phyloP scores from a whole-genome alignment of 1,284 basidiomycete genomes.

The Grifola frondosa region DNA sequence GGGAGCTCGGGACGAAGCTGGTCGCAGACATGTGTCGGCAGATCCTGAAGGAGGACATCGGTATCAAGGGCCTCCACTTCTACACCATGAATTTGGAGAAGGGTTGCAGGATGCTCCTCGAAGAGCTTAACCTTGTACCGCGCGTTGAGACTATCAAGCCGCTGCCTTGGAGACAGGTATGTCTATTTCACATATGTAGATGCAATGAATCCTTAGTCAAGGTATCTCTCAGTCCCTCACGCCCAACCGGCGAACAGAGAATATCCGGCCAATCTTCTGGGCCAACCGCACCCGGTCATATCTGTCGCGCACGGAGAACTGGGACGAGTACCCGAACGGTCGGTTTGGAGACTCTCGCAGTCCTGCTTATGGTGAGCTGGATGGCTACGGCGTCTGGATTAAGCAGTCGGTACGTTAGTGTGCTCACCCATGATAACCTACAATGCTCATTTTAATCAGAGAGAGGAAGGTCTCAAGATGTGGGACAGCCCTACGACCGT shows the following conservation, averaged over 20 bases:
- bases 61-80: slow-evolving; percentile 88
- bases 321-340: slow-evolving; percentile 99
- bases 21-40: slow-evolving; percentile 86
- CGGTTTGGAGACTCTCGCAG: slow-evolving; percentile 96
- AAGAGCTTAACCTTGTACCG: slow-evolving; percentile 84
- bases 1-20: slow-evolving; percentile 84
- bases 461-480: slow-evolving; percentile 79
- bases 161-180: slow-evolving; percentile 88
- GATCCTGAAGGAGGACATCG: slow-evolving; percentile 78
- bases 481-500: slow-evolving; percentile 84
- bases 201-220: slow-evolving; percentile 13
- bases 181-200: slow-evolving; percentile 1
- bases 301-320: slow-evolving; percentile 89
- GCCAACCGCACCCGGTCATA: slow-evolving; percentile 92
- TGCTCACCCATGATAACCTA: no score
- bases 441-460: slow-evolving; percentile 41
- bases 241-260: slow-evolving; percentile 83
- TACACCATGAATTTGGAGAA: slow-evolving; percentile 99
- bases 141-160: slow-evolving; percentile 86
- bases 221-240: slow-evolving; percentile 68
- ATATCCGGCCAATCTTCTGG: slow-evolving; percentile 95
- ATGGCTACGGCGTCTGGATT: slow-evolving; percentile 89
- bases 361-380: slow-evolving; percentile 97
- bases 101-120: slow-evolving; percentile 89
- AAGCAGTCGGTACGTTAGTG: slow-evolving; percentile 68